These are phyloP conservation scores for Colletotrichum phormii DNA, from an alignment of 2,329 filamentous ascomycete species.

Conservation along the genomic window DNA sequence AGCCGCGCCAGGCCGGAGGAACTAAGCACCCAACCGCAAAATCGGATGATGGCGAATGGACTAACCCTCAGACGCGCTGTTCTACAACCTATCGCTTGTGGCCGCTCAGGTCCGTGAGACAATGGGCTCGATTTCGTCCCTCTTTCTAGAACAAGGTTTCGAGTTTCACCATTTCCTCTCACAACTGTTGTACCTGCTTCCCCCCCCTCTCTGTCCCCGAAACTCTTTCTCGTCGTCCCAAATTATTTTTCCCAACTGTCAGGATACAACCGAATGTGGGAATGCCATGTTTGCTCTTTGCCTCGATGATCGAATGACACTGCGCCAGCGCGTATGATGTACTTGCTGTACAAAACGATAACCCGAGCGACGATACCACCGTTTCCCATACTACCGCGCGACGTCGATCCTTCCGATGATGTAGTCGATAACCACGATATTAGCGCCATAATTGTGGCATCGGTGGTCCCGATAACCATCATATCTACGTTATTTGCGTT, in stretches of 20 bases:
- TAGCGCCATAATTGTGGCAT: slow-evolving; percentile 12
- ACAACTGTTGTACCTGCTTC: background rate
- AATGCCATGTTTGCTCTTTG: background rate
- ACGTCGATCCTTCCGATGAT: background rate
- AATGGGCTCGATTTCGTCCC: background rate
- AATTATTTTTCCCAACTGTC: background rate
- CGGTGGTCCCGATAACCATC: slow-evolving; percentile 18
- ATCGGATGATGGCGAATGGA: slow-evolving; percentile 11
- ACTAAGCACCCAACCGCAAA: background rate
- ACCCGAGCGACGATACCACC: slow-evolving; percentile 21
- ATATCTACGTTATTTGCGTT: slow-evolving; percentile 25
- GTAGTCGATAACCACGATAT: slow-evolving; percentile 8
- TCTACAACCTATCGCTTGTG: background rate
- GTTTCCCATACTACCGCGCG: background rate
- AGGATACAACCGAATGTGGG: background rate
- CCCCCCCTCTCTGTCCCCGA: background rate
- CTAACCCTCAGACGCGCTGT: background rate
- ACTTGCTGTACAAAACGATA: slow-evolving; percentile 11
- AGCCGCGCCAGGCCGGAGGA: too few species aligned
- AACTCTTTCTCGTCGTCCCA: background rate
- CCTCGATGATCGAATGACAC: background rate
- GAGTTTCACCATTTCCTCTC: background rate
- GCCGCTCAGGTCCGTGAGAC: background rate
- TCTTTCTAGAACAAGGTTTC: slow-evolving; percentile 23
- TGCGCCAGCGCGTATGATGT: slow-evolving; percentile 27